phyloP scores from a whole-genome alignment of 177 flowering plant species.

The Telopea speciosissima region DNA sequence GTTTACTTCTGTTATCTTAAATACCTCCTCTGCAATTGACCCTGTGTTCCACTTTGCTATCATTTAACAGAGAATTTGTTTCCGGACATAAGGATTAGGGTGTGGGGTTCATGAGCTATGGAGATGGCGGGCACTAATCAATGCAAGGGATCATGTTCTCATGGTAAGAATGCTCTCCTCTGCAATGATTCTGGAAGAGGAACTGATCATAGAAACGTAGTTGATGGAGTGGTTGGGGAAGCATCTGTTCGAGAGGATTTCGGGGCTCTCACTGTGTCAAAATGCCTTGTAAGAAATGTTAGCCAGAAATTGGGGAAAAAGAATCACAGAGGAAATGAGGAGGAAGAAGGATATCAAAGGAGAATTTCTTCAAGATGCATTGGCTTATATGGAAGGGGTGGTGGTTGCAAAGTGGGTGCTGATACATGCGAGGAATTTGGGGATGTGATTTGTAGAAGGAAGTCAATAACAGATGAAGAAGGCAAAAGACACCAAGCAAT shows the following conservation, averaged over 20 bases:
- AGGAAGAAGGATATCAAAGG: constrained; percentile 46
- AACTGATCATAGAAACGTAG: constrained; percentile 17
- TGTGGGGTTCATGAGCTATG: background rate
- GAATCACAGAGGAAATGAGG: constrained; percentile 27
- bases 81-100: constrained; percentile 1
- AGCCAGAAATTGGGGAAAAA: constrained; percentile 71
- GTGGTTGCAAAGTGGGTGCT: constrained; percentile 93
- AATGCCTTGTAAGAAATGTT: constrained; percentile 62
- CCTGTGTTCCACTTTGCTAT: background rate
- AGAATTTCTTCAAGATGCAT: constrained; percentile 66
- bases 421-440: constrained; percentile 64
- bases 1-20: background rate
- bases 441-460: constrained; percentile 50
- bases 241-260: constrained; percentile 48
- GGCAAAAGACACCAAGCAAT: constrained; percentile 40
- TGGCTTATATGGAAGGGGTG: constrained; percentile 62
- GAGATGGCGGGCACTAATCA: constrained; percentile 14
- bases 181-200: constrained; percentile 9
- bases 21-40: background rate
- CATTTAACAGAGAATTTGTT: background rate
- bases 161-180: constrained; percentile 15
- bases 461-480: constrained; percentile 67
- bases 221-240: constrained; percentile 36
- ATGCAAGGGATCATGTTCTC: constrained; percentile 17
- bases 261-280: constrained; percentile 60